Evolutionary conservation across 83 land plant genomes (phyloP).

Genomic region (Larix sibirica): DNA sequence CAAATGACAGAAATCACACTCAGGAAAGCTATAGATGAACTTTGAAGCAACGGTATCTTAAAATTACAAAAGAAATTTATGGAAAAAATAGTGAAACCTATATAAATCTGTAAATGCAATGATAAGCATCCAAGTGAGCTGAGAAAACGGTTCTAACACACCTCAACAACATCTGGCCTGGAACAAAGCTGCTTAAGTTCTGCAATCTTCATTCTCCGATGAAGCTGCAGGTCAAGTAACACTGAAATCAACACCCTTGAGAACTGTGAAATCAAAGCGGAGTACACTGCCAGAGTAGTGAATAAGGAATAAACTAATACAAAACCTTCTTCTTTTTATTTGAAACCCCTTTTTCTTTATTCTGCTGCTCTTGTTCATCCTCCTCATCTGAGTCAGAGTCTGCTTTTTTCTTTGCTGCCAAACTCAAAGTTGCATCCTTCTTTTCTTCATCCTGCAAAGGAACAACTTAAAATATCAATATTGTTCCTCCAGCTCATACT

Average conservation of each 20-base stretch:
- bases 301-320: too few relatives aligned
- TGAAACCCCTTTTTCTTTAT: slow-evolving; percentile 87
- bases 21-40: too few relatives aligned
- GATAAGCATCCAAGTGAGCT: neutral
- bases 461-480: neutral
- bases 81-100: too few relatives aligned
- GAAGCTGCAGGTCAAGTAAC: slow-evolving; percentile 51
- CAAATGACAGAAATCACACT: neutral
- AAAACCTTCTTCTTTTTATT: slow-evolving; percentile 96
- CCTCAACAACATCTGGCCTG: slow-evolving; percentile 99
- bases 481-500: neutral
- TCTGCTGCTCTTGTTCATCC: slow-evolving; percentile 72
- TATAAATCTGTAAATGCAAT: too few relatives aligned
- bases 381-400: slow-evolving; percentile 83
- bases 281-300: neutral
- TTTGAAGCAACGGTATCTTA: too few relatives aligned
- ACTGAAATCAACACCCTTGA: slow-evolving; percentile 4
- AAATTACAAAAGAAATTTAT: too few relatives aligned
- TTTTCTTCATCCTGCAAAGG: slow-evolving; percentile 36
- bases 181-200: slow-evolving; percentile 91
- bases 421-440: slow-evolving; percentile 41
- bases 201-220: slow-evolving; percentile 95
- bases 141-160: slow-evolving; percentile 18
- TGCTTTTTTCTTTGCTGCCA: slow-evolving; percentile 35
- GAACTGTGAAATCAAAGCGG: neutral